Evolutionary conservation across 495 filamentous ascomycete genomes (phyloP).

Genomic region (Xylaria sp.): DNA sequence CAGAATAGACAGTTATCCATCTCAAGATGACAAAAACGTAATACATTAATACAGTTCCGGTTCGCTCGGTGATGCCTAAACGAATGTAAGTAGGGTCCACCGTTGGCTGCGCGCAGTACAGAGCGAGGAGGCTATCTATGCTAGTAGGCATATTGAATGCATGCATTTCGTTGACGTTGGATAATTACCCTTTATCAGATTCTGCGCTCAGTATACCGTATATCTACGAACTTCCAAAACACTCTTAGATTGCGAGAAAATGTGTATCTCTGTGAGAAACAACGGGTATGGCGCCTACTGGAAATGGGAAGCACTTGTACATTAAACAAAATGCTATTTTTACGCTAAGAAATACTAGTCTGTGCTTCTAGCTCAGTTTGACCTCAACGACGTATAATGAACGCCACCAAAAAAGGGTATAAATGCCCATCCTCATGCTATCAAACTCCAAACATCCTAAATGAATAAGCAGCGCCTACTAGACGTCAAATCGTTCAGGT

Average conservation of each 20-base stretch:
- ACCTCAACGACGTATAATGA: not conserved
- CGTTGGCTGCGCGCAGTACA: too few species aligned
- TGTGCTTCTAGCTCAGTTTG: not conserved
- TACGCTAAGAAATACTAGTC: not conserved
- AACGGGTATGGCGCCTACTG: not conserved
- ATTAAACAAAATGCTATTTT: not conserved
- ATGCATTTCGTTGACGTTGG: too few species aligned
- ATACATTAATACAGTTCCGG: too few species aligned
- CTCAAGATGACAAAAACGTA: too few species aligned
- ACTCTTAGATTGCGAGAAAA: not conserved
- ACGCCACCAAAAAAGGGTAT: not conserved
- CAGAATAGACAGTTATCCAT: too few species aligned
- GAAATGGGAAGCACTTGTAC: not conserved
- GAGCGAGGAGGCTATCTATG: too few species aligned
- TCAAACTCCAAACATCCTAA: conserved; percentile 11
- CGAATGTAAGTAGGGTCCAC: too few species aligned
- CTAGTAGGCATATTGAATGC: too few species aligned
- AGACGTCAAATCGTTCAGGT: conserved; percentile 81
- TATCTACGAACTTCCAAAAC: not conserved
- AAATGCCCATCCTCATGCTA: conserved; percentile 1
- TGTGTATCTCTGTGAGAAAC: too few species aligned
- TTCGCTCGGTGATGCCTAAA: too few species aligned
- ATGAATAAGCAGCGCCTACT: conserved; percentile 30
- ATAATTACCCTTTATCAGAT: too few species aligned
- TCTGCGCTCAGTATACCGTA: not conserved